Percentiles rank a stretch among this genome's conserved stretches.
Conservation (phyloP, 257 asterid genomes). For the Solanum clarkiae region DNA sequence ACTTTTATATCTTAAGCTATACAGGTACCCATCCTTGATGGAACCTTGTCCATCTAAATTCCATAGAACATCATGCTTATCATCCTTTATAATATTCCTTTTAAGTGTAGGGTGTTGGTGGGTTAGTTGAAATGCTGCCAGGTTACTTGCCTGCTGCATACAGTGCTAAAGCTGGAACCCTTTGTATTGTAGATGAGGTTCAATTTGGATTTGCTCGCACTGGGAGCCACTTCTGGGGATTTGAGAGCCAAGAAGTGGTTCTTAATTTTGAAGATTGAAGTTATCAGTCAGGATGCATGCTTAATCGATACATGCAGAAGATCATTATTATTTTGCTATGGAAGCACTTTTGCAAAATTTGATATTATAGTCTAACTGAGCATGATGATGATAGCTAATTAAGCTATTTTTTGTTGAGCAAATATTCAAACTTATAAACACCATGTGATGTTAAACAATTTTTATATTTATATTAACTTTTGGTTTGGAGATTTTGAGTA, state of each 20-base stretch:
- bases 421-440: too few relatives aligned
- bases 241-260: slow-evolving; percentile 79
- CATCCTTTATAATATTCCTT: not conserved
- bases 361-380: too few relatives aligned
- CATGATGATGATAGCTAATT: too few relatives aligned
- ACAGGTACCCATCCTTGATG: slow-evolving; percentile 38
- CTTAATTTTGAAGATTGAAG: not conserved
- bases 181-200: slow-evolving; percentile 94
- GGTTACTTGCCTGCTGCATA: slow-evolving; percentile 87
- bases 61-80: not conserved
- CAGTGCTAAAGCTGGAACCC: slow-evolving; percentile 71
- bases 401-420: too few relatives aligned
- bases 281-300: too few relatives aligned
- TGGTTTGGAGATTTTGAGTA: too few relatives aligned
- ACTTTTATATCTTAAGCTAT: slow-evolving; percentile 82
- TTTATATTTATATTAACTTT: too few relatives aligned
- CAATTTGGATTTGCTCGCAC: slow-evolving; percentile 94
- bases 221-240: slow-evolving; percentile 93
- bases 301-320: too few relatives aligned
- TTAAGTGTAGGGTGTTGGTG: slow-evolving; percentile 75
- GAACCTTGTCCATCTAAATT: not conserved
- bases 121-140: slow-evolving; percentile 89
- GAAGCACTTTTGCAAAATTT: too few relatives aligned
- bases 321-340: too few relatives aligned
- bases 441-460: too few relatives aligned